Conservation (phyloP, 2,329 filamentous ascomycete species). For the Colletotrichum shisoi region DNA sequence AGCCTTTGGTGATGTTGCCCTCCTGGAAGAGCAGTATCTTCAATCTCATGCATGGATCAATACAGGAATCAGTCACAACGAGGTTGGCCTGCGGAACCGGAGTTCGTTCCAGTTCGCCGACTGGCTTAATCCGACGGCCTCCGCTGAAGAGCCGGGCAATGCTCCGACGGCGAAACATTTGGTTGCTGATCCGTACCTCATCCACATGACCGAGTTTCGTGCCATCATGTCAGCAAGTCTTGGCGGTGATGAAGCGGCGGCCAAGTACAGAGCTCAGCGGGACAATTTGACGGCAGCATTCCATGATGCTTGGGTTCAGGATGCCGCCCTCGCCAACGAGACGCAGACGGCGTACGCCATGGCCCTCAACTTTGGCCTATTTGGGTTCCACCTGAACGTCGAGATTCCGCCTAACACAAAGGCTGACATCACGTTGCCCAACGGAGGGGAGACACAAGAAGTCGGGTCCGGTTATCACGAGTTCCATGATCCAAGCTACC, state of each 20-base stretch:
- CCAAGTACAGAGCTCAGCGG: constrained; percentile 41
- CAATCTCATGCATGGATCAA: constrained; percentile 54
- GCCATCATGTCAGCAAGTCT: constrained; percentile 49
- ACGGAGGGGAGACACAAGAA: constrained; percentile 19
- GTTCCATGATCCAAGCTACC: constrained; percentile 28
- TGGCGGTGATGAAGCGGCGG: constrained; percentile 43
- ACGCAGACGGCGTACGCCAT: constrained; percentile 54
- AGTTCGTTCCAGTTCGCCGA: constrained; percentile 53
- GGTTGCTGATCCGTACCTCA: constrained; percentile 58
- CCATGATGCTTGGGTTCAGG: constrained; percentile 46
- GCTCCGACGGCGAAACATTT: constrained; percentile 53
- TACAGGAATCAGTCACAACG: constrained; percentile 47
- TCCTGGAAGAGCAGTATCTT: constrained; percentile 51
- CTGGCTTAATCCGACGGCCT: constrained; percentile 59
- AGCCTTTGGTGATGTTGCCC: constrained; percentile 49
- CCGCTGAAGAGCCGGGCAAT: constrained; percentile 50
- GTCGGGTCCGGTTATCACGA: constrained; percentile 34
- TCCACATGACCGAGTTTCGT: constrained; percentile 53
- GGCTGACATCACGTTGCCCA: constrained; percentile 32
- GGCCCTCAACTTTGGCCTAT: constrained; percentile 51
- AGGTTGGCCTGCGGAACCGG: constrained; percentile 52
- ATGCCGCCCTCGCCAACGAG: constrained; percentile 47
- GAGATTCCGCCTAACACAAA: constrained; percentile 31
- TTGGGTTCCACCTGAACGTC: constrained; percentile 29
- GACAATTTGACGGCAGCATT: constrained; percentile 44